phyloP scores from a whole-genome alignment of 179 eudicot genomes.

The Corrigiola litoralis region DNA sequence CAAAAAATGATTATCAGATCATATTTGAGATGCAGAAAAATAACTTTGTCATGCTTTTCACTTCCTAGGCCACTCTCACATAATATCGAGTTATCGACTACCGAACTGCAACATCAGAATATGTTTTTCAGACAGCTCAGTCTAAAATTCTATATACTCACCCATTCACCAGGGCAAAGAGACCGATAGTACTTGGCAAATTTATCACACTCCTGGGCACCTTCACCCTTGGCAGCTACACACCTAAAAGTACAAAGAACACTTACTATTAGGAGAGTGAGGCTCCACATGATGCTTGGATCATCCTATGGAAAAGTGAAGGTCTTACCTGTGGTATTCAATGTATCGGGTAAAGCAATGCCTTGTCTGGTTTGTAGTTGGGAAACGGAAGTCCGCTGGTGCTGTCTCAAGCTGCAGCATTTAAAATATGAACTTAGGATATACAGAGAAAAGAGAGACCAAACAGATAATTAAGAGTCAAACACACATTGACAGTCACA shows the following conservation, averaged over 20 bases:
- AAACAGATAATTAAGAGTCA: background rate
- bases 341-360: constrained; percentile 78
- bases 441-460: background rate
- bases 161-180: constrained; percentile 87
- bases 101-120: background rate
- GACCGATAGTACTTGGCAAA: constrained; percentile 74
- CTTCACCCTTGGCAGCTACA: constrained; percentile 69
- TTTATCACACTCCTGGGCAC: constrained; percentile 70
- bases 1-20: no score
- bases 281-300: background rate
- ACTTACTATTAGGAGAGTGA: background rate
- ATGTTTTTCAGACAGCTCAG: no score
- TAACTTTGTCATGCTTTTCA: no score
- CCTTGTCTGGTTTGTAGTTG: constrained; percentile 75
- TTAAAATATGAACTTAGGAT: constrained; percentile 13
- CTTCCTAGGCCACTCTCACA: background rate
- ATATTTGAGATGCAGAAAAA: no score
- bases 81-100: background rate
- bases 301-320: background rate
- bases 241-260: constrained; percentile 37
- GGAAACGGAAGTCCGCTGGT: constrained; percentile 80
- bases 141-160: constrained; percentile 19
- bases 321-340: constrained; percentile 61
- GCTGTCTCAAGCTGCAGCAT: constrained; percentile 64
- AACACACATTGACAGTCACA: background rate